Conservation (phyloP, 257 asterid species). For the Ballota nigra region DNA sequence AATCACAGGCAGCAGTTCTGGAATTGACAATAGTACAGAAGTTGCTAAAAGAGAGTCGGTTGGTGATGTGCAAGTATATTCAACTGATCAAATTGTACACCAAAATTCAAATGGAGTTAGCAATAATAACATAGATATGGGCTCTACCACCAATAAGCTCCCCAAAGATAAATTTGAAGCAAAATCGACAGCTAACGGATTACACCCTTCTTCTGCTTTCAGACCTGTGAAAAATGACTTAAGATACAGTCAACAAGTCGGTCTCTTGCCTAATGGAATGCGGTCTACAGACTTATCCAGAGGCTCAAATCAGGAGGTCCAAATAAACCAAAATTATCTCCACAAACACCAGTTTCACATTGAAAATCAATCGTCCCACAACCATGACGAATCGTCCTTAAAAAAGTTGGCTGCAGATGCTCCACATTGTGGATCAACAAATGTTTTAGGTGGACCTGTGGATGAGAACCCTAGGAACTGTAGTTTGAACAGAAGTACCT, state of each 20-base stretch:
- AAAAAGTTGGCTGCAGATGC: constrained; percentile 47
- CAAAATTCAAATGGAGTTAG: constrained; percentile 61
- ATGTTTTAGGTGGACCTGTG: constrained; percentile 38
- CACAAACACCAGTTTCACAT: constrained; percentile 37
- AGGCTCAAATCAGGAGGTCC: constrained; percentile 34
- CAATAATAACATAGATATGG: constrained; percentile 53
- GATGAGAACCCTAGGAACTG: constrained; percentile 39
- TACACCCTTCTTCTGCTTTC: constrained; percentile 45
- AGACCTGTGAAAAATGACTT: constrained; percentile 43
- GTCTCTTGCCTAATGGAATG: constrained; percentile 32
- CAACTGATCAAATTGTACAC: constrained; percentile 36
- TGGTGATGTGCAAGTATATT: constrained; percentile 36
- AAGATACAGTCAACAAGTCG: constrained; percentile 34
- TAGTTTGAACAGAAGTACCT: constrained; percentile 60
- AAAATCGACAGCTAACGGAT: constrained; percentile 44
- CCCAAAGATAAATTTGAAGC: constrained; percentile 46
- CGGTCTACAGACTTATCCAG: constrained; percentile 36
- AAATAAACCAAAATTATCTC: constrained; percentile 27
- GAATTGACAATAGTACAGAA: constrained; percentile 44
- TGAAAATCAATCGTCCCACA: constrained; percentile 36
- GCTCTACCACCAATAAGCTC: constrained; percentile 58
- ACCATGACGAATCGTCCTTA: constrained; percentile 39
- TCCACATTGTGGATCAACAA: constrained; percentile 46
- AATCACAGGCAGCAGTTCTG: constrained; percentile 41
- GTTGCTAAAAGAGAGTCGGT: constrained; percentile 43